Conservation (phyloP, 305 asterid genomes). For the Ruellia speciosa region DNA sequence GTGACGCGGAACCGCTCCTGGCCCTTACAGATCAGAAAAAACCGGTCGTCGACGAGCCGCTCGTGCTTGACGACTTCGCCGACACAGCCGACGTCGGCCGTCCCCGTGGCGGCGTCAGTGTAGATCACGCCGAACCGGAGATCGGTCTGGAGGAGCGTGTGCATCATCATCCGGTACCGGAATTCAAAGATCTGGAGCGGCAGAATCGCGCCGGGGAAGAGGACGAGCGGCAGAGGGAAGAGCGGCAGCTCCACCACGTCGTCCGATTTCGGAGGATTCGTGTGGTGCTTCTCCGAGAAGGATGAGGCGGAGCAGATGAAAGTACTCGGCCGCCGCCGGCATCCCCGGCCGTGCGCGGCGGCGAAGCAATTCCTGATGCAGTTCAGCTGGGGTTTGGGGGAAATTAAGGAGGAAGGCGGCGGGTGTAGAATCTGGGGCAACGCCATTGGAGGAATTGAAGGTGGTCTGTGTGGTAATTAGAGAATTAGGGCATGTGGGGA, state of each 20-base stretch:
- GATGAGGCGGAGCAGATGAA: slow-evolving; percentile 77
- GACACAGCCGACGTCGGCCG: slow-evolving; percentile 88
- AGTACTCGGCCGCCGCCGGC: slow-evolving; percentile 30
- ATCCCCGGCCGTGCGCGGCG: slow-evolving; percentile 28
- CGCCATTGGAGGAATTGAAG: slow-evolving; percentile 40
- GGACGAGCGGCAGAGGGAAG: slow-evolving; percentile 88
- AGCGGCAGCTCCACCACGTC: slow-evolving; percentile 84
- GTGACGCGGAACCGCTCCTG: slow-evolving; percentile 91
- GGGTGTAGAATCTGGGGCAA: slow-evolving; percentile 58
- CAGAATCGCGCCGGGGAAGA: slow-evolving; percentile 83
- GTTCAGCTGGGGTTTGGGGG: slow-evolving; percentile 36
- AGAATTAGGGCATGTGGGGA: slow-evolving; percentile 13
- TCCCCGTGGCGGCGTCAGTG: slow-evolving; percentile 72
- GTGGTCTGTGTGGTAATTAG: too few species aligned
- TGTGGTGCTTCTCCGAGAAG: slow-evolving; percentile 71
- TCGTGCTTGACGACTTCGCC: slow-evolving; percentile 91
- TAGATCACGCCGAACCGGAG: slow-evolving; percentile 93
- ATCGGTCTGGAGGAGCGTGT: slow-evolving; percentile 88
- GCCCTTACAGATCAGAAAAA: slow-evolving; percentile 84
- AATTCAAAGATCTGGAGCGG: slow-evolving; percentile 91
- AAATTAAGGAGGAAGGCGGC: slow-evolving; percentile 38
- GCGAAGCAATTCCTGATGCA: slow-evolving; percentile 16
- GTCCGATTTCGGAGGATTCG: slow-evolving; percentile 45
- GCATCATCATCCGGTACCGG: slow-evolving; percentile 96
- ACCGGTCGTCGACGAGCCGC: slow-evolving; percentile 81